Conservation (phyloP, 768 basidiomycete species). For the Collybia nuda region DNA sequence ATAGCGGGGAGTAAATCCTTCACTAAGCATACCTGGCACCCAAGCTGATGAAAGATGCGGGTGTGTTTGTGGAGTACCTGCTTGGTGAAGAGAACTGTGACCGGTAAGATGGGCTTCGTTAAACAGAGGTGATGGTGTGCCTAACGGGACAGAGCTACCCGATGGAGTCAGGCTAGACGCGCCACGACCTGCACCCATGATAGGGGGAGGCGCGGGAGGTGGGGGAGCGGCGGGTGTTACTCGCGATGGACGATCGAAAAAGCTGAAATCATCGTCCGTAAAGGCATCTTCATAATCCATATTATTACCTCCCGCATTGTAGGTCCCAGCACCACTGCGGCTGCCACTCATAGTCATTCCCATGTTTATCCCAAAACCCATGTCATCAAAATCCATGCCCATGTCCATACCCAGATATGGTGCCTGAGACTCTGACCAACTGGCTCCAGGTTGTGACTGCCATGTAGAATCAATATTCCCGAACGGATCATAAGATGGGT, state of each 20-base stretch:
- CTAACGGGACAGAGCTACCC: conserved; percentile 21
- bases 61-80: conserved; percentile 8
- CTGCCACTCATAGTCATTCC: conserved; percentile 1
- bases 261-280: conserved; percentile 88
- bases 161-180: conserved; percentile 23
- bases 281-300: conserved; percentile 63
- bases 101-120: conserved; percentile 21
- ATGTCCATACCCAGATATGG: conserved; percentile 39
- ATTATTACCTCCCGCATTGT: conserved; percentile 1
- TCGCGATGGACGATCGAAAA: conserved; percentile 66
- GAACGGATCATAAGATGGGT: conserved; percentile 16
- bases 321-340: no score
- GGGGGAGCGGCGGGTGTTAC: conserved; percentile 9
- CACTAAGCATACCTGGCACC: conserved; percentile 4
- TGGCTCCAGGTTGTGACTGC: conserved; percentile 15
- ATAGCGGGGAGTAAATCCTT: conserved; percentile 12
- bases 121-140: conserved; percentile 18
- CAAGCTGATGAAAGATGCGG: conserved; percentile 3
- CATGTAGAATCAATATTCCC: conserved; percentile 37
- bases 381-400: conserved; percentile 42
- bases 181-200: background rate
- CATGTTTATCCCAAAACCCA: conserved; percentile 11
- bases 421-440: background rate
- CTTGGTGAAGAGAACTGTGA: conserved; percentile 9
- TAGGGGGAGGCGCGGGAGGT: conserved; percentile 2